These are phyloP conservation scores for Boletus vermiculosoides DNA, from an alignment of 768 basidiomycete species.

Conservation along the genomic window DNA sequence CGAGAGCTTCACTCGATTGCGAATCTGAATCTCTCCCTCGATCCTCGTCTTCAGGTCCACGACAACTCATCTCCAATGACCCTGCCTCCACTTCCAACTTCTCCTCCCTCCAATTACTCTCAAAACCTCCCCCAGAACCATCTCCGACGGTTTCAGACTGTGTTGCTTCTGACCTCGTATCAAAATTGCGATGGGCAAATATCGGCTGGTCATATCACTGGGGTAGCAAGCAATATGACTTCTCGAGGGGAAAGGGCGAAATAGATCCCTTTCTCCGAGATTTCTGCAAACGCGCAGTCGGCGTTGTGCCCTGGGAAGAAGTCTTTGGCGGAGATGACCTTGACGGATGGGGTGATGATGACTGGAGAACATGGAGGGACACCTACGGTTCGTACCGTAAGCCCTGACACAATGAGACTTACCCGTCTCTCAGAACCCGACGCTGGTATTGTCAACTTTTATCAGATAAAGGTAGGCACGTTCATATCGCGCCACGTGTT, in stretches of 20 bases:
- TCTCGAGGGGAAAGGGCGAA: constrained; percentile 61
- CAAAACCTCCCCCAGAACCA: constrained; percentile 64
- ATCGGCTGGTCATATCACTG: constrained; percentile 97
- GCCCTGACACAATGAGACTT: constrained; percentile 3
- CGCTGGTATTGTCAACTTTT: constrained; percentile 96
- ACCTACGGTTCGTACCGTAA: constrained; percentile 63
- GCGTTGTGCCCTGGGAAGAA: constrained; percentile 62
- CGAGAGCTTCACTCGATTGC: constrained; percentile 29
- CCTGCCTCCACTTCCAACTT: constrained; percentile 62
- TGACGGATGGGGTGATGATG: constrained; percentile 53
- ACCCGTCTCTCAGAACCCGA: constrained; percentile 67
- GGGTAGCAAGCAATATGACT: constrained; percentile 95
- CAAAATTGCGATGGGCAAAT: constrained; percentile 91
- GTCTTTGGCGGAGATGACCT: constrained; percentile 47
- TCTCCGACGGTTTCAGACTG: constrained; percentile 56
- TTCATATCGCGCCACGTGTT: neutral
- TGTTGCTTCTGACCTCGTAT: constrained; percentile 55
- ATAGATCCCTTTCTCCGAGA: constrained; percentile 56
- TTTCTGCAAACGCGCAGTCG: constrained; percentile 64
- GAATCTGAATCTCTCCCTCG: neutral
- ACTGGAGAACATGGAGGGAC: constrained; percentile 74
- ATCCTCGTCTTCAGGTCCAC: constrained; percentile 46
- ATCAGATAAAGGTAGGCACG: constrained; percentile 63
- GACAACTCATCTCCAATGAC: constrained; percentile 68
- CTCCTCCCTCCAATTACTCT: constrained; percentile 46